Base-by-base conservation (phyloP, 2,329 filamentous ascomycete species). In the Curvularia spicifera region DNA sequence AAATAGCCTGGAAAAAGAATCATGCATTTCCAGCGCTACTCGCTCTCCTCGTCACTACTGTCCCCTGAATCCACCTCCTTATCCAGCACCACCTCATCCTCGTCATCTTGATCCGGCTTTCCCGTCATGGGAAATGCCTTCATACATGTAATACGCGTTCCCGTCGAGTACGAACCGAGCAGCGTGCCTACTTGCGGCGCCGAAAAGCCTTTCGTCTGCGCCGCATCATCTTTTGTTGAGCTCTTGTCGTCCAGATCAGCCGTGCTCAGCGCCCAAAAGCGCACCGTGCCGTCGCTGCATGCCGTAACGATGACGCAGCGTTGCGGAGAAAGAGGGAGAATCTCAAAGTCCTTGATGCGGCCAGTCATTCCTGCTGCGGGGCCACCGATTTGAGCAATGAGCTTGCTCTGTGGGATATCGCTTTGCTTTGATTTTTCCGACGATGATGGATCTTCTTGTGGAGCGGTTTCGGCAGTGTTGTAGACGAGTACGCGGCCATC, bases 401-500 rank as follows among this genome's bases (percentile, higher is more conserved):
- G 73, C 44, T 76, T 75, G 53, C 80, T 82, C 69, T 86, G 85
- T 39, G 90, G 90, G 20, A 87, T 82, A 2, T 81, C 80, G 20
- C 20, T 7, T 31, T 28, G 20, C 28, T 28, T 81, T 78, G 13
- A 81, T 80, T 10, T 76, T 22, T 76, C 72, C 29, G 66, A 50
- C 6, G 57, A 48, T 7, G 57, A 48, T 24, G 29, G 9, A 8
- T 56, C 40, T 47, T 53, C 65, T 10, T 67, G 61, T 5, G 86
- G 68, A 60, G 85, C 81, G 9, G 80, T 78, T 29, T 50, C 35
- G 47, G 80, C 83, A 1, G 91, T 93, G 37, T 89, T 89, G 75
- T 91, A 96, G 75, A 98, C 91, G 51, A 96, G 72, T 35, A 98
- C 84, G 51, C 91, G 84, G 0, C 95, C 95, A 73, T 98, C 94